Base-by-base conservation (phyloP, 176 grass and related monocot genomes). In the Juncus inflexus region DNA sequence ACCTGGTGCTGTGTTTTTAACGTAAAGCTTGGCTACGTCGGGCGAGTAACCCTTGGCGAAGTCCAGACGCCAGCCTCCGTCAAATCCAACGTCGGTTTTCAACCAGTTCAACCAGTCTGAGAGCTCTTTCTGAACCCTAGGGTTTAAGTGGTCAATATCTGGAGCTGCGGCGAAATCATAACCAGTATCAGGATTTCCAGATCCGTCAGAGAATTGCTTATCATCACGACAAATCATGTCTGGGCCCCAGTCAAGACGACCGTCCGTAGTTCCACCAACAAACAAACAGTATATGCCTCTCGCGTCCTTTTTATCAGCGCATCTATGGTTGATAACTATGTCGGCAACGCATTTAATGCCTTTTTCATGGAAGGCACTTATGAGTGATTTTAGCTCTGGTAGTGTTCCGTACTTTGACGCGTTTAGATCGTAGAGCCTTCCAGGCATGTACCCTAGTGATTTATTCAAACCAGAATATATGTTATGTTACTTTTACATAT, bases 91-190 rank as follows among this genome's bases (percentile, higher is more conserved):
- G 63, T 85, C 81, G 14, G 64, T 10, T 60, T 73, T 90, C 60
- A 95, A 79, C 90, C 83, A 90, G 58, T 69, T 69, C 41, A 95
- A 75, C 90, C 90, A 95, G 6, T 42, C 86, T 0, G 78, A 55
- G 67, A 95, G 81, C 81, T 95, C 86, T 3, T 65, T 45, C 62
- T 85, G 86, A 0, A 95, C 76, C 43, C 70, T 76, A 7, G 14
- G 42, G 74, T 85, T 96, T 65, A 87, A 77, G 78, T 96, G 91
- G 76, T 90, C 91, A 64, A 90, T 74, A 81, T 96, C 84, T 1
- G 91, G 84, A 6, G 87, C 84, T 0, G 79, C 69, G 0, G 10
- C 81, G 64, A 90, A 95, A 12, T 54, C 78, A 0, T 10, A 65
- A 10, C 91, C 87, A 2, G 87, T 90, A 77, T 95, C 86, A 41